phyloP scores from a whole-genome alignment of 495 filamentous ascomycete species.

The Penicillium manginii region DNA sequence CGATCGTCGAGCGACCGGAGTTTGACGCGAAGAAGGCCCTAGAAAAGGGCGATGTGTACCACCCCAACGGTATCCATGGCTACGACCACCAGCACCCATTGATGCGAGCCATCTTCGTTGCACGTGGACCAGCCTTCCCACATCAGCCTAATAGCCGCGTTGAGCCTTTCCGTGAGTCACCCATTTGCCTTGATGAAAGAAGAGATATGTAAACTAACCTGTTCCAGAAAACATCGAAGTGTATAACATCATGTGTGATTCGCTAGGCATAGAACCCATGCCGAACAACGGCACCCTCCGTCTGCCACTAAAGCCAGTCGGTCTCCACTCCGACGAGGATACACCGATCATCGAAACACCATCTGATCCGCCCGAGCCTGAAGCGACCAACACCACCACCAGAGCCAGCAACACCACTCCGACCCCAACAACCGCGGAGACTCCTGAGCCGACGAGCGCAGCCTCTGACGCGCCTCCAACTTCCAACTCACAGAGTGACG shows the following conservation, averaged over 20 bases:
- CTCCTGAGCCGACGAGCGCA: conserved; percentile 22
- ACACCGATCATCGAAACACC: conserved; percentile 37
- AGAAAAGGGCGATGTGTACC: conserved; percentile 65
- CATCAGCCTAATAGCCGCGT: conserved; percentile 80
- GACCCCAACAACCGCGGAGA: conserved; percentile 3
- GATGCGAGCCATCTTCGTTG: conserved; percentile 92
- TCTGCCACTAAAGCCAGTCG: conserved; percentile 71
- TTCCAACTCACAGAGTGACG: conserved; percentile 24
- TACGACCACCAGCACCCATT: conserved; percentile 89
- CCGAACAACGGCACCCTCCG: conserved; percentile 89
- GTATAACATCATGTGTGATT: conserved; percentile 92
- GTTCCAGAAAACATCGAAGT: conserved; percentile 85
- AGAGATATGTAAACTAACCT: not conserved
- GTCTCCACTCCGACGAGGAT: conserved; percentile 62
- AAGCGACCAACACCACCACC: conserved; percentile 1
- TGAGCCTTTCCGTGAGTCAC: conserved; percentile 77
- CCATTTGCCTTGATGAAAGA: not conserved
- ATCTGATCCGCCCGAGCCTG: conserved; percentile 39
- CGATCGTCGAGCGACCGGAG: conserved; percentile 77
- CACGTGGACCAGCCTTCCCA: conserved; percentile 84
- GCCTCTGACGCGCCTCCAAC: conserved; percentile 22
- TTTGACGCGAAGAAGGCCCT: conserved; percentile 69
- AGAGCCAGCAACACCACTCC: not conserved
- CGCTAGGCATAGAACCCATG: conserved; percentile 65
- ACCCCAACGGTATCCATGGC: conserved; percentile 80